phyloP scores from a whole-genome alignment of 176 grass and related monocot species.

The Tillandsia fasciculata region DNA sequence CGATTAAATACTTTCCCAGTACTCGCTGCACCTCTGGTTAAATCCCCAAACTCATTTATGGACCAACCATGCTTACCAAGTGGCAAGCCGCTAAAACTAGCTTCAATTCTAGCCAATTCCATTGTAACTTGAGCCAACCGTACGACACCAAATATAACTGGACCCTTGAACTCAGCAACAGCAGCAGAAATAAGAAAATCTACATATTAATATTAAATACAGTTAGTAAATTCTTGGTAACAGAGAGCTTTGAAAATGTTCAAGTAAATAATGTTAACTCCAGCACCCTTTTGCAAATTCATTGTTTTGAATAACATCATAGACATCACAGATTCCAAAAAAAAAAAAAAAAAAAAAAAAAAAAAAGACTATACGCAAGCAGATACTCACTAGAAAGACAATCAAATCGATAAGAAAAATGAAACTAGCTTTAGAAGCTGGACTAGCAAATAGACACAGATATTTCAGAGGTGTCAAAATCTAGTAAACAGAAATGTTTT shows the following conservation, averaged over 20 bases:
- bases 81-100: constrained; percentile 82
- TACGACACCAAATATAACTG: constrained; percentile 76
- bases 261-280: constrained; percentile 22
- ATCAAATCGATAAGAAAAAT: no score
- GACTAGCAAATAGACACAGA: not conserved
- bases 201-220: constrained; percentile 17
- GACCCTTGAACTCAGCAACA: constrained; percentile 93
- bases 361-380: constrained; percentile 11
- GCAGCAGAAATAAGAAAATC: constrained; percentile 78
- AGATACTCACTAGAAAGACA: not conserved
- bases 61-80: constrained; percentile 95
- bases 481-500: no score
- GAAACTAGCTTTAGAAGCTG: no score
- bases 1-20: constrained; percentile 74
- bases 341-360: constrained; percentile 4
- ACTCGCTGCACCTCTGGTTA: constrained; percentile 78
- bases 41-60: constrained; percentile 91
- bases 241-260: not conserved
- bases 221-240: constrained; percentile 12
- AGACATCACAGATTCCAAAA: not conserved
- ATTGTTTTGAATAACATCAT: constrained; percentile 54
- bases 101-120: constrained; percentile 77
- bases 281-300: not conserved
- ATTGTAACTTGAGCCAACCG: constrained; percentile 89
- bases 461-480: no score